A percentile compares a stretch with the other conserved stretches of the same genome.
These are phyloP conservation scores for Chlamydomonas reinhardtii DNA, from an alignment of 163 green algal genomes.

Conservation along the genomic window DNA sequence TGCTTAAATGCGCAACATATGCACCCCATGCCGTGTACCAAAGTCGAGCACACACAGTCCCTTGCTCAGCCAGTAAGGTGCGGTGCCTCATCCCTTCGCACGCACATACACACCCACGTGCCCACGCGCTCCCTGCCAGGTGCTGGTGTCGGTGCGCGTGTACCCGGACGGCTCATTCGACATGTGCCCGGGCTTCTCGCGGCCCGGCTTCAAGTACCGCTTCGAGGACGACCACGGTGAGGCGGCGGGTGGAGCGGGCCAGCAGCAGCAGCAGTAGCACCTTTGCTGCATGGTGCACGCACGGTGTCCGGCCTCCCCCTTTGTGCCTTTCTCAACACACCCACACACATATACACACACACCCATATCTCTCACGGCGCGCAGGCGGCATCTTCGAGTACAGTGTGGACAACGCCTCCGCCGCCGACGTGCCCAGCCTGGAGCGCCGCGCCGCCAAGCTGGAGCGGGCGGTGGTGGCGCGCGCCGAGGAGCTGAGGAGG, in stretches of 20 bases:
- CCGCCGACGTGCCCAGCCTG: slow-evolving; percentile 49
- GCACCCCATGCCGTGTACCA: too few species aligned
- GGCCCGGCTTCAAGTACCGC: slow-evolving; percentile 57
- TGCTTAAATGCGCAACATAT: too few species aligned
- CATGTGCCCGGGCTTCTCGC: slow-evolving; percentile 73
- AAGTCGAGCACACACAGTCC: too few species aligned
- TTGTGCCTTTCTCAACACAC: too few species aligned
- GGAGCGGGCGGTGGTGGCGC: slow-evolving; percentile 52
- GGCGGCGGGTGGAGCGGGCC: neutral
- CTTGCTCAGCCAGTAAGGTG: too few species aligned
- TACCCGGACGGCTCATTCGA: slow-evolving; percentile 76
- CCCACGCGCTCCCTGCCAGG: too few species aligned
- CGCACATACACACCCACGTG: neutral
- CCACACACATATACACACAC: neutral
- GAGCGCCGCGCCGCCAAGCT: slow-evolving; percentile 52
- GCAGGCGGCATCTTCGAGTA: slow-evolving; percentile 76
- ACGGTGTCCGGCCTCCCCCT: too few species aligned
- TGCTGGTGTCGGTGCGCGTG: slow-evolving; percentile 61
- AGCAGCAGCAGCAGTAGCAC: neutral
- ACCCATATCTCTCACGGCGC: neutral
- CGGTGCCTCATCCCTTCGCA: neutral
- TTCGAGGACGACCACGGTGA: slow-evolving; percentile 72
- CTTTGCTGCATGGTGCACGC: too few species aligned
- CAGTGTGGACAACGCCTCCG: slow-evolving; percentile 61
- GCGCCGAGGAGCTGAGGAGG: slow-evolving; percentile 49